Conservation (phyloP, 345 rosid genomes). For the Theobroma cacao region DNA sequence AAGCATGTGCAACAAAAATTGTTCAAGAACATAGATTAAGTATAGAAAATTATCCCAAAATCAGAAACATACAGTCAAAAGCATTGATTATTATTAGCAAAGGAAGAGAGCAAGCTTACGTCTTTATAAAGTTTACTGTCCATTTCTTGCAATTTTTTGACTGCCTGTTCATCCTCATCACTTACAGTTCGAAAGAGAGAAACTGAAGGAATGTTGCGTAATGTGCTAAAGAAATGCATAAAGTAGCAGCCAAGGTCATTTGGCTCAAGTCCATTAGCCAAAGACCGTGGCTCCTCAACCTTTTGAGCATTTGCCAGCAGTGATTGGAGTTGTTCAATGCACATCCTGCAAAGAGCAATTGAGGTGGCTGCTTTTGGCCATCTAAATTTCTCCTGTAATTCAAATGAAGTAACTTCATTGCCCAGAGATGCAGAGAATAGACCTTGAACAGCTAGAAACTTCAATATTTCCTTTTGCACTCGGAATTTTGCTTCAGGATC, state of each 20-base stretch:
- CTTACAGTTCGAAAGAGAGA: conserved; percentile 76
- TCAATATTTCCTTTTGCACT: conserved; percentile 81
- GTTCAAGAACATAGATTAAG: neutral
- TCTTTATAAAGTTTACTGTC: conserved; percentile 71
- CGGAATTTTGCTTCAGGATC: conserved; percentile 63
- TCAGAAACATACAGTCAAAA: neutral
- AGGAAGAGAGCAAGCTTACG: conserved; percentile 32
- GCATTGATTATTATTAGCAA: neutral
- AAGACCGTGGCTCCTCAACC: conserved; percentile 45
- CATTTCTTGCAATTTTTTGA: conserved; percentile 65
- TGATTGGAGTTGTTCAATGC: conserved; percentile 88
- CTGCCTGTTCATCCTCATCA: conserved; percentile 72
- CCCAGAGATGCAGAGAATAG: conserved; percentile 92
- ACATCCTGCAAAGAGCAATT: conserved; percentile 65
- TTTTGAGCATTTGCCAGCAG: conserved; percentile 77
- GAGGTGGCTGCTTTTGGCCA: conserved; percentile 91
- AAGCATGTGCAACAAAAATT: neutral
- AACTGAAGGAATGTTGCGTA: conserved; percentile 91
- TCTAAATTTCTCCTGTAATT: conserved; percentile 89
- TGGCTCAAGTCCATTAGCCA: conserved; percentile 42
- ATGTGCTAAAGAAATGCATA: conserved; percentile 73
- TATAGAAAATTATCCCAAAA: neutral
- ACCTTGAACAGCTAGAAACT: conserved; percentile 94
- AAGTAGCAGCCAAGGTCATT: conserved; percentile 81
- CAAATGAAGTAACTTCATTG: conserved; percentile 92